A percentile compares a stretch with the other conserved stretches of the same genome.
Evolutionary conservation across 2,329 filamentous ascomycete genomes (phyloP).

Genomic region (Claviceps digitariae): DNA sequence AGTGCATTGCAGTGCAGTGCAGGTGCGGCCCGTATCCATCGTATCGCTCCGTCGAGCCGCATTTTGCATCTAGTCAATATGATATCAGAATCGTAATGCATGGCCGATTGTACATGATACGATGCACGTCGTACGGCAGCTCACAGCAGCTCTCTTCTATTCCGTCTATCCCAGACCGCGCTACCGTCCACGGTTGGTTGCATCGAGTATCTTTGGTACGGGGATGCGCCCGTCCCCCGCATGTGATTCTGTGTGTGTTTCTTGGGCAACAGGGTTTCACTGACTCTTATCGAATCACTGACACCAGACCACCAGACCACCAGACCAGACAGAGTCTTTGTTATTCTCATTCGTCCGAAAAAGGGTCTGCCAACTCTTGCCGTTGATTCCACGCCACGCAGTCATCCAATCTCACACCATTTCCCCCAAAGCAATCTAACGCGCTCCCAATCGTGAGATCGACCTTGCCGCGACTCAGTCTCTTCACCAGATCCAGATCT

Average conservation of each 20-base stretch:
- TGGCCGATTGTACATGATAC: neutral
- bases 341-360: neutral
- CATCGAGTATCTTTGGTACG: neutral
- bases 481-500: conserved; percentile 72
- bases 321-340: neutral
- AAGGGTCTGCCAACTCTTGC: conserved; percentile 14
- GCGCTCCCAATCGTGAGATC: conserved; percentile 95
- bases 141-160: neutral
- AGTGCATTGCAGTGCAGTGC: neutral
- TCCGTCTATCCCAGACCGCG: neutral
- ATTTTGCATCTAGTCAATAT: neutral
- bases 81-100: neutral
- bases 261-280: conserved; percentile 2
- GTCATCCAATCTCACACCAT: conserved; percentile 73
- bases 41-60: neutral
- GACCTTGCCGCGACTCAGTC: conserved; percentile 64
- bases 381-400: conserved; percentile 75
- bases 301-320: no score
- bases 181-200: neutral
- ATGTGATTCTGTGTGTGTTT: neutral
- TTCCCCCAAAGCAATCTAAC: conserved; percentile 87
- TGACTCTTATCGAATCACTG: neutral
- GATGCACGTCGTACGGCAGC: neutral
- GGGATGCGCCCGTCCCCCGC: no score
- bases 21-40: neutral